Percentiles rank a stretch among this genome's conserved stretches.
phyloP scores from a whole-genome alignment of 805 yeast species.

The Metschnikowia colocasiae region DNA sequence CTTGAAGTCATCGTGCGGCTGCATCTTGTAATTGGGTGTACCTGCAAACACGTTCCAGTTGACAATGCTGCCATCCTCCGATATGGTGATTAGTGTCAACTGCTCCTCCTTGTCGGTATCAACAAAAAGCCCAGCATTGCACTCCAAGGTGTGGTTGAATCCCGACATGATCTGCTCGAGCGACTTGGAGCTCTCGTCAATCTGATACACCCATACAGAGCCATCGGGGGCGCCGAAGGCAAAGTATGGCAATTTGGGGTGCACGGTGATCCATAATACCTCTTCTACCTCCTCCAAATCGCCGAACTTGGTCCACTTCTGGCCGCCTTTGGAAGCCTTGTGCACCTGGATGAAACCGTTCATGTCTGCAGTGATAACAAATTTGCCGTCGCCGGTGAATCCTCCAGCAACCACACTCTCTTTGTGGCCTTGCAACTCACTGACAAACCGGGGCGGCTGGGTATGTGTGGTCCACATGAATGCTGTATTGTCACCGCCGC shows the following conservation, averaged over 20 bases:
- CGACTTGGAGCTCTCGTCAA: conserved; percentile 45
- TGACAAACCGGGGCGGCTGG: conserved; percentile 76
- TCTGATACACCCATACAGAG: conserved; percentile 87
- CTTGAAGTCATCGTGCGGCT: conserved; percentile 58
- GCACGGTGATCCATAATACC: conserved; percentile 76
- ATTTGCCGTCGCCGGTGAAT: conserved; percentile 79
- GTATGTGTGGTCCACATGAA: conserved; percentile 91
- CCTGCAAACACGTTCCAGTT: conserved; percentile 88
- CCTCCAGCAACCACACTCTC: conserved; percentile 86
- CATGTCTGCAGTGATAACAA: conserved; percentile 90
- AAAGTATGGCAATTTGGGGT: conserved; percentile 74
- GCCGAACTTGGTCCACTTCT: conserved; percentile 70
- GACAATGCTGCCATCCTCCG: conserved; percentile 83
- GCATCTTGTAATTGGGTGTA: conserved; percentile 62
- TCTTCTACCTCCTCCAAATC: conserved; percentile 87
- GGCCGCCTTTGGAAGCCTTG: conserved; percentile 70
- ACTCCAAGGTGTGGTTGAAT: conserved; percentile 74
- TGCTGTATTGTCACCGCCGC: conserved; percentile 92
- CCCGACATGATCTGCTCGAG: conserved; percentile 74
- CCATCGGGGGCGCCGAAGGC: conserved; percentile 94
- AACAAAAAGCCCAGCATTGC: conserved; percentile 76
- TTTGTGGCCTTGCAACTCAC: conserved; percentile 72
- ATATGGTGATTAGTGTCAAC: conserved; percentile 64
- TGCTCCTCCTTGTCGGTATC: conserved; percentile 50
- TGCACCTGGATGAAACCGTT: conserved; percentile 77